These are phyloP conservation scores for Metschnikowia sp. DNA, from an alignment of 805 yeast species.

Conservation along the genomic window DNA sequence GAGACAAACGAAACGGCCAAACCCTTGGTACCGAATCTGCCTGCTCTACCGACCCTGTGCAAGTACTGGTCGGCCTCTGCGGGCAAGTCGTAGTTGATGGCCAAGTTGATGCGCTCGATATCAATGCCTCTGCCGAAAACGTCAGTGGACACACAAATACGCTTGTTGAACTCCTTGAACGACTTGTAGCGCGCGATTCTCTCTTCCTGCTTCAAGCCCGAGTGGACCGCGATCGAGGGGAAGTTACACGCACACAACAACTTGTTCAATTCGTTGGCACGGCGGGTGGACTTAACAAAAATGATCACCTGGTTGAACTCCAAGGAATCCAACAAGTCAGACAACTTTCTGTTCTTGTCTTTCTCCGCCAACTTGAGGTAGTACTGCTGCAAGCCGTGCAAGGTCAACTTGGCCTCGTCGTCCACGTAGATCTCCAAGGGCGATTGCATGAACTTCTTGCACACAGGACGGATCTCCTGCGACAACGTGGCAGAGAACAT, in stretches of 20 bases:
- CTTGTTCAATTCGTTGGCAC: slow-evolving; percentile 90
- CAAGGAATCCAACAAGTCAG: slow-evolving; percentile 87
- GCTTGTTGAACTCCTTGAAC: slow-evolving; percentile 96
- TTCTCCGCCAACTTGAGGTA: slow-evolving; percentile 84
- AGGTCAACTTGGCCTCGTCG: slow-evolving; percentile 94
- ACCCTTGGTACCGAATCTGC: slow-evolving; percentile 99
- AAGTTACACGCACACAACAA: slow-evolving; percentile 87
- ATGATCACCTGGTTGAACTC: slow-evolving; percentile 98
- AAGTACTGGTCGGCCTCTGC: slow-evolving; percentile 95
- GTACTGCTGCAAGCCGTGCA: slow-evolving; percentile 98
- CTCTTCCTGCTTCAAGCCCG: slow-evolving; percentile 94
- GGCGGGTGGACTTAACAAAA: slow-evolving; percentile 84
- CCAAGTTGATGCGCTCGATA: slow-evolving; percentile 96
- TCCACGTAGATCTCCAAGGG: slow-evolving; percentile 97
- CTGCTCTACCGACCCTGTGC: slow-evolving; percentile 99
- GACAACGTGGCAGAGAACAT: slow-evolving; percentile 97
- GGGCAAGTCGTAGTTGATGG: slow-evolving; percentile 96
- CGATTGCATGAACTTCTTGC: slow-evolving; percentile 97
- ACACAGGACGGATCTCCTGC: slow-evolving; percentile 90
- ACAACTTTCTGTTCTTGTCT: slow-evolving; percentile 89
- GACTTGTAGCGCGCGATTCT: slow-evolving; percentile 95
- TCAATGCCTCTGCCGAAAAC: slow-evolving; percentile 99
- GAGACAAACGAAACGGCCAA: slow-evolving; percentile 89
- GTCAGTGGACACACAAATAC: slow-evolving; percentile 98
- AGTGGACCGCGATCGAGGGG: slow-evolving; percentile 96